Percentiles rank a stretch among this genome's conserved stretches.
These are phyloP conservation scores for Trametes sanguinea DNA, from an alignment of 768 basidiomycete genomes.

Conservation along the genomic window DNA sequence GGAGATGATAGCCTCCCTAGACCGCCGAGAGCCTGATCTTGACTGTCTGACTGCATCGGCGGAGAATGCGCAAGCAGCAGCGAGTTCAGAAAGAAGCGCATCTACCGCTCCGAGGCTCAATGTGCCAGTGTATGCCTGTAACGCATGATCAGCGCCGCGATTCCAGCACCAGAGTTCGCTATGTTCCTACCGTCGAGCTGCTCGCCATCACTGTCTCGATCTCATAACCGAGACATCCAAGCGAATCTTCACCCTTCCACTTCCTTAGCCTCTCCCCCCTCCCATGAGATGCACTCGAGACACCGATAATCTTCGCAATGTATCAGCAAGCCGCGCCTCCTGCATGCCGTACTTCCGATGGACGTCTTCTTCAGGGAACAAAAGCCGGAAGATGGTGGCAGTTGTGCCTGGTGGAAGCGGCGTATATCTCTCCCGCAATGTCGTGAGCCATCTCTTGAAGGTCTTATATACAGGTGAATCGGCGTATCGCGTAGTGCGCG, in stretches of 20 bases:
- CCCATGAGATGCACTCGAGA: constrained; percentile 30
- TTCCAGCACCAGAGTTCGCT: background rate
- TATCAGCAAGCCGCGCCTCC: constrained; percentile 58
- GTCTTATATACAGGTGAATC: constrained; percentile 18
- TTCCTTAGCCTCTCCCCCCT: constrained; percentile 31
- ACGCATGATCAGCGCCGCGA: background rate
- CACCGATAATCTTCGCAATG: constrained; percentile 47
- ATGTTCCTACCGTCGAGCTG: constrained; percentile 40
- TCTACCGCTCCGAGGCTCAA: constrained; percentile 57
- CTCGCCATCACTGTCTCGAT: constrained; percentile 48
- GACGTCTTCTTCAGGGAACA: constrained; percentile 85
- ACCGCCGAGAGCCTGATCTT: constrained; percentile 35
- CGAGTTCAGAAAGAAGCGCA: constrained; percentile 71
- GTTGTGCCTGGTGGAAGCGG: constrained; percentile 45
- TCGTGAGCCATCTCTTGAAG: constrained; percentile 24
- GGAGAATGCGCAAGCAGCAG: constrained; percentile 64
- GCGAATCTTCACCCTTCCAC: constrained; percentile 46
- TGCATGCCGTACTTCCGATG: constrained; percentile 72
- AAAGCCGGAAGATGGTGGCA: constrained; percentile 62
- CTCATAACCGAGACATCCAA: constrained; percentile 74
- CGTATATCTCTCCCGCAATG: constrained; percentile 22
- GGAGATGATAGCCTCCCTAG: constrained; percentile 45
- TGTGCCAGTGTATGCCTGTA: constrained; percentile 32
- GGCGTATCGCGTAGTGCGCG: constrained; percentile 1
- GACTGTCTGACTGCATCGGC: constrained; percentile 43